Evolutionary conservation across 2,329 filamentous ascomycete genomes (phyloP), one percentile per base, ranked within the genome.

Genomic region (Colletotrichum gigasporum): DNA sequence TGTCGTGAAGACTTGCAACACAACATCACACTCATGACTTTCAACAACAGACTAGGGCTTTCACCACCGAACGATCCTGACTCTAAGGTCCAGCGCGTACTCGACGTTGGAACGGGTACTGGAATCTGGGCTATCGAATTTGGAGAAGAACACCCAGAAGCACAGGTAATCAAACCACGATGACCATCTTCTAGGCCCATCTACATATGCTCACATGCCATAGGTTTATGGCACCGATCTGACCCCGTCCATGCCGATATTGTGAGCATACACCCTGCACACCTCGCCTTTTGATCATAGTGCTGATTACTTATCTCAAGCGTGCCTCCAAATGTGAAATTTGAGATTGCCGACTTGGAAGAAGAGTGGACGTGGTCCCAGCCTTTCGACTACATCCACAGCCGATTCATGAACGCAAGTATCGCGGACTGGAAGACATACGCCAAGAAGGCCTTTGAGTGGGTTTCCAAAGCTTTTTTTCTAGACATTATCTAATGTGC

Each of bases 301-400:
- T 6, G 12, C 2, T n/a, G 12, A 5, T 44, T 66, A 71, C 26
- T 69, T 73, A 8, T 68, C 20, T 7, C 5, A 22, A 79, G 78
- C 69, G 72, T 82, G 14, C 78, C 78, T 0, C 73, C 73, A 1
- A 80, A 79, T 55, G 66, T 78, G 1, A 65, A 69, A 9, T 80
- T 81, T 48, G 71, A 78, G 60, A 71, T 81, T 32, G 79, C 80
- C 45, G 76, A 80, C 59, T 16, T 72, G 0, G 66, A 74, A 41
- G 51, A 70, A 14, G 68, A 69, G 7, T 71, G 68, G 69, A 67
- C 67, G 2, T 72, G 66, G 61, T 78, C 80, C 1, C 71, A 78
- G 3, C 75, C 80, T 41, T 87, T 87, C 70, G 86, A 89, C 73
- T 85, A 84, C 69, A 84, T 90, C 66, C 87, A 88, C 71, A 83